A percentile compares a stretch with the other conserved stretches of the same genome.
These are phyloP conservation scores for Camellia japonica DNA, from an alignment of 148 eudicot genomes.

Conservation along the genomic window DNA sequence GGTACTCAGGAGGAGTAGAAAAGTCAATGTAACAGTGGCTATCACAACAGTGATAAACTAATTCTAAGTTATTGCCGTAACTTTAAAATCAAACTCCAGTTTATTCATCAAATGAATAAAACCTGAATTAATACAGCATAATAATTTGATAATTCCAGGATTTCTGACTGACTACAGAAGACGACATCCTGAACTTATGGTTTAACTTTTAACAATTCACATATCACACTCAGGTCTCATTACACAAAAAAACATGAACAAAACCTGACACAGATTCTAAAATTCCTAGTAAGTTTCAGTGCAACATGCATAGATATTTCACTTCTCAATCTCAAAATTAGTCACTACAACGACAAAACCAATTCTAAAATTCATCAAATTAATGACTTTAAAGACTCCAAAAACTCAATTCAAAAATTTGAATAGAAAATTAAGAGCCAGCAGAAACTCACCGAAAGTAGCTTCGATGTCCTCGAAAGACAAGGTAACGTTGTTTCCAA, in stretches of 20 bases:
- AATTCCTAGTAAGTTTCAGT: too few species aligned
- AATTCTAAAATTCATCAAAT: background rate
- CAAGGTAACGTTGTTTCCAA: conserved; percentile 46
- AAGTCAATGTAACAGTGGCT: too few species aligned
- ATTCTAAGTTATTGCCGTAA: too few species aligned
- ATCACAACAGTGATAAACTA: too few species aligned
- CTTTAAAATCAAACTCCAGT: conserved; percentile 14
- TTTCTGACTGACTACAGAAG: background rate
- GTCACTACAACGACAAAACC: background rate
- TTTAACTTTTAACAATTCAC: background rate
- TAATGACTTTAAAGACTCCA: background rate
- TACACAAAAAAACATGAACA: too few species aligned
- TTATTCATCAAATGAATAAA: background rate
- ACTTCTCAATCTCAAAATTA: background rate
- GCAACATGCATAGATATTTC: too few species aligned
- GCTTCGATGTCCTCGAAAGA: conserved; percentile 80
- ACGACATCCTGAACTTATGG: background rate
- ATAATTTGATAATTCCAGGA: background rate
- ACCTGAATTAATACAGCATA: background rate
- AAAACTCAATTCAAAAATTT: background rate
- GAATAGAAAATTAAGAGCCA: background rate
- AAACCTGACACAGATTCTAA: too few species aligned
- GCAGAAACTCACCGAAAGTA: conserved; percentile 63
- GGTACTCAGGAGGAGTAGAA: too few species aligned
- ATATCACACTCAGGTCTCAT: too few species aligned